Evolutionary conservation across 73 alveolate genomes (phyloP).

Genomic region (Paramecium tetraurelia): DNA sequence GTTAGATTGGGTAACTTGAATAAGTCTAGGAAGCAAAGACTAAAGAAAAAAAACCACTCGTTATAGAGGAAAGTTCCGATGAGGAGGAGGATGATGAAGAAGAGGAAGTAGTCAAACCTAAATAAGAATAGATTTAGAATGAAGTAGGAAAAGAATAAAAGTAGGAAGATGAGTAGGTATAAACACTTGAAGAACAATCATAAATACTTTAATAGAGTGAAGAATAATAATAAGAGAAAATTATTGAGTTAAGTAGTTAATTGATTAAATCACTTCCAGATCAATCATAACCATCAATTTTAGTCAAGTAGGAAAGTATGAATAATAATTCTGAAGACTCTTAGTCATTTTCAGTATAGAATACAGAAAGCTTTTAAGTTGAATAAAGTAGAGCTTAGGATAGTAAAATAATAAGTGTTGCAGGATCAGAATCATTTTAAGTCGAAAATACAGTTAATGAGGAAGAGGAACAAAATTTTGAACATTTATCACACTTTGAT

Average conservation of each 20-base stretch:
- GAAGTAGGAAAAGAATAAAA: slow-evolving; percentile 29
- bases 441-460: slow-evolving; percentile 4
- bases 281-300: neutral
- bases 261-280: neutral
- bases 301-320: slow-evolving; percentile 27
- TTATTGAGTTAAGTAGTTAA: neutral
- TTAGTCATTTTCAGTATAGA: slow-evolving; percentile 35
- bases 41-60: slow-evolving; percentile 55
- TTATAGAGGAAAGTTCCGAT: slow-evolving; percentile 49
- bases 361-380: slow-evolving; percentile 7
- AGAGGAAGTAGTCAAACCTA: neutral
- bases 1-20: slow-evolving; percentile 31
- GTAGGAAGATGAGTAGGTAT: neutral
- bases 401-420: neutral
- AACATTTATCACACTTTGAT: slow-evolving; percentile 72
- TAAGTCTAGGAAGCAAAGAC: slow-evolving; percentile 47
- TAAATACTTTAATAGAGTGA: neutral
- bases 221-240: neutral
- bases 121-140: slow-evolving; percentile 27
- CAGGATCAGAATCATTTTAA: slow-evolving; percentile 49
- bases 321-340: slow-evolving; percentile 23
- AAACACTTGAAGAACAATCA: neutral
- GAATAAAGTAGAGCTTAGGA: neutral
- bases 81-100: slow-evolving; percentile 64
- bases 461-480: slow-evolving; percentile 55